phyloP scores from a whole-genome alignment of 1,139 yeast species.

The Diutina sp. region DNA sequence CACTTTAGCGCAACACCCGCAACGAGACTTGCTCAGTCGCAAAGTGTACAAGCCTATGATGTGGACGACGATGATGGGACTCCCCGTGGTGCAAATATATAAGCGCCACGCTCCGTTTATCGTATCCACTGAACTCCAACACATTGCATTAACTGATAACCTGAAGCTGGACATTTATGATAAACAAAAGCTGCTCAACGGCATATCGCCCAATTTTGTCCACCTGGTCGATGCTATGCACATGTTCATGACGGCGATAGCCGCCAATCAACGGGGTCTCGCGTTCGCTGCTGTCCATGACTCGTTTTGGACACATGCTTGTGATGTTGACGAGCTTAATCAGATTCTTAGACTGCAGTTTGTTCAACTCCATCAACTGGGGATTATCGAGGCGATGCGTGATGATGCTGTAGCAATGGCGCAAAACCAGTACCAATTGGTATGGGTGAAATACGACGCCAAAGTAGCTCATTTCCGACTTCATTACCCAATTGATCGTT shows the following conservation, averaged over 20 bases:
- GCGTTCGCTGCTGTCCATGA: slow-evolving; percentile 31
- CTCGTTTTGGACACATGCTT: slow-evolving; percentile 31
- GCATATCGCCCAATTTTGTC: slow-evolving; percentile 32
- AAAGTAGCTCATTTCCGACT: slow-evolving; percentile 6
- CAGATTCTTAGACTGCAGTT: slow-evolving; percentile 20
- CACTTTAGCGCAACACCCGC: slow-evolving; percentile 7
- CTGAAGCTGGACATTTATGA: neutral
- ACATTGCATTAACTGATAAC: slow-evolving; percentile 11
- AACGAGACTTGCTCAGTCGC: slow-evolving; percentile 10
- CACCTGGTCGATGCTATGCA: slow-evolving; percentile 33
- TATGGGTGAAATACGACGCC: slow-evolving; percentile 15
- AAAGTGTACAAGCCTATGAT: slow-evolving; percentile 20
- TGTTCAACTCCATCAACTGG: slow-evolving; percentile 18
- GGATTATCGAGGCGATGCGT: slow-evolving; percentile 14
- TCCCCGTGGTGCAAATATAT: slow-evolving; percentile 30
- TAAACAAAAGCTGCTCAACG: slow-evolving; percentile 19
- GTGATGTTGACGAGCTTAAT: slow-evolving; percentile 17
- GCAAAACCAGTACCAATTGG: slow-evolving; percentile 19
- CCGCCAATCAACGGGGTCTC: slow-evolving; percentile 10
- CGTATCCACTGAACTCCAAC: slow-evolving; percentile 16
- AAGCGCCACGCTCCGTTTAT: slow-evolving; percentile 9
- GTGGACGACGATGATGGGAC: slow-evolving; percentile 32
- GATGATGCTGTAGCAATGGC: slow-evolving; percentile 15
- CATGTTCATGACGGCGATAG: slow-evolving; percentile 23
- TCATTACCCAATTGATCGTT: neutral